phyloP scores from a whole-genome alignment of 2,329 filamentous ascomycete species.

The Cadophora luteo-olivacea region DNA sequence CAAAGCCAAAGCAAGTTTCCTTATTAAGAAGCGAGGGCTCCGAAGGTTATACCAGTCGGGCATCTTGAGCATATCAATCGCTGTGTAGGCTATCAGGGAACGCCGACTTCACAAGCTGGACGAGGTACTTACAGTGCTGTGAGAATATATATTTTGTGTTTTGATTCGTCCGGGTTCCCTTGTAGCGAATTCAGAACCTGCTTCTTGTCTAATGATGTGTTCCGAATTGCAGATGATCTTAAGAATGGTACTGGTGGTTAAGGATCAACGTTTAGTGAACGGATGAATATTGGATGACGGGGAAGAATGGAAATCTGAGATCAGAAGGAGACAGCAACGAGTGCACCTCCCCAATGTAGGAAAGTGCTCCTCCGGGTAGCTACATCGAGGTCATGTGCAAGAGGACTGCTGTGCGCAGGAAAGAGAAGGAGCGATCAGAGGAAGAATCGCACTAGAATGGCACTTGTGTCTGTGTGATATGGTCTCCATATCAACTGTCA shows the following conservation, averaged over 20 bases:
- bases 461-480: neutral
- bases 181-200: neutral
- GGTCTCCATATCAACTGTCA: neutral
- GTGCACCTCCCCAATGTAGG: neutral
- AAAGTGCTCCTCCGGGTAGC: constrained; percentile 1
- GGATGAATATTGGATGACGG: constrained; percentile 8
- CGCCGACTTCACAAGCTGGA: neutral
- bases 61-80: neutral
- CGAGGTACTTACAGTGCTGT: neutral
- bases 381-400: neutral
- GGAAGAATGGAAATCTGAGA: neutral
- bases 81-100: neutral
- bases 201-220: constrained; percentile 15
- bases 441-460: neutral
- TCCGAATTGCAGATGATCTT: constrained; percentile 22
- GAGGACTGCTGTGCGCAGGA: neutral
- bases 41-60: neutral
- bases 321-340: neutral
- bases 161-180: neutral
- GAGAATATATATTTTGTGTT: neutral
- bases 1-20: neutral
- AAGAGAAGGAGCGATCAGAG: neutral
- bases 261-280: constrained; percentile 13
- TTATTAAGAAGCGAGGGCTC: neutral
- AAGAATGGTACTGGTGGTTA: constrained; percentile 24